Evolutionary conservation across 202 grass and related monocot genomes (phyloP).

Genomic region (Carex arenaria): DNA sequence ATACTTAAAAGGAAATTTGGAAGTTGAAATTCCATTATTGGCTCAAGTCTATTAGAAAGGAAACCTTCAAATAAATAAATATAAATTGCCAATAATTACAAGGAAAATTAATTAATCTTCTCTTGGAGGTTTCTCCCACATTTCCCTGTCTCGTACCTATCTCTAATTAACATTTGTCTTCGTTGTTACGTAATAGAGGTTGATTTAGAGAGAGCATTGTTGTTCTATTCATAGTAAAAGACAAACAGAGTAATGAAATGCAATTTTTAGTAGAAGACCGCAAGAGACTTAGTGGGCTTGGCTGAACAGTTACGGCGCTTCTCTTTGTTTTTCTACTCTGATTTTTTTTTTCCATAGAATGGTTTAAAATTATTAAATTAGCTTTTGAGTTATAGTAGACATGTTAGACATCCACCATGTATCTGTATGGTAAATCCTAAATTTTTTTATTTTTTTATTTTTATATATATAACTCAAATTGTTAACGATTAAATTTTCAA

Average conservation of each 20-base stretch:
- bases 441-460: too few relatives aligned
- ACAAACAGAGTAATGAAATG: not conserved
- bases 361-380: not conserved
- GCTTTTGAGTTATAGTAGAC: not conserved
- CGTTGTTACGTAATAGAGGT: not conserved
- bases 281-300: not conserved
- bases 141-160: slow-evolving; percentile 22
- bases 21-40: not conserved
- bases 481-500: not conserved
- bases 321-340: not conserved
- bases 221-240: slow-evolving; percentile 13
- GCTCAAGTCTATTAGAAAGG: not conserved
- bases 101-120: not conserved
- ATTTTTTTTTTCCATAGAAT: not conserved
- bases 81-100: not conserved
- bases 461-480: not conserved
- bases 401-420: too few relatives aligned
- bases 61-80: not conserved
- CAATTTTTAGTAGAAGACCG: not conserved
- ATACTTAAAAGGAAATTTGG: too few relatives aligned
- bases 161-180: slow-evolving; percentile 10
- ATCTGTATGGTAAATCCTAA: not conserved
- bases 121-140: slow-evolving; percentile 3
- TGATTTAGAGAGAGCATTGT: slow-evolving; percentile 7
- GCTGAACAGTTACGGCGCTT: slow-evolving; percentile 3